phyloP scores from a whole-genome alignment of 2,329 filamentous ascomycete species.

The Tolypocladium ovalisporum region DNA sequence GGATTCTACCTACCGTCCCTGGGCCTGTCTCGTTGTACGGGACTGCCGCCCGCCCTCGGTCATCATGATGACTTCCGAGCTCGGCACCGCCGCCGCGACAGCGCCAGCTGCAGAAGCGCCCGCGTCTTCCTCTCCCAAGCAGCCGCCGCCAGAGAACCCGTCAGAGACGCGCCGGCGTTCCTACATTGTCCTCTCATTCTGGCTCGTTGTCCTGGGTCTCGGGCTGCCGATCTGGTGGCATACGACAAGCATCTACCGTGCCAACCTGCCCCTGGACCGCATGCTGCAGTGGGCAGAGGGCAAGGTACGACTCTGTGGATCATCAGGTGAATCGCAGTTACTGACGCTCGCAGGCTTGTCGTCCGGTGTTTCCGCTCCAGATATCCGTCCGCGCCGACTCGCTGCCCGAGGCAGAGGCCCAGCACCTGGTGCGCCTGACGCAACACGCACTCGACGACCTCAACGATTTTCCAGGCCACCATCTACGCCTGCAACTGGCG shows the following conservation, averaged over 20 bases:
- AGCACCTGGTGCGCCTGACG: slow-evolving; percentile 65
- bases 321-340: neutral
- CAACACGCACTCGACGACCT: slow-evolving; percentile 80
- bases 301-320: neutral
- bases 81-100: slow-evolving; percentile 5
- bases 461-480: slow-evolving; percentile 77
- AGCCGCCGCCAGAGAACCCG: slow-evolving; percentile 68
- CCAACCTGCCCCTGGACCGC: slow-evolving; percentile 66
- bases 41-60: neutral
- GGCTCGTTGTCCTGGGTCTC: slow-evolving; percentile 71
- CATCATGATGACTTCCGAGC: slow-evolving; percentile 9
- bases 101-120: slow-evolving; percentile 2
- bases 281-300: slow-evolving; percentile 41
- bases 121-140: slow-evolving; percentile 8
- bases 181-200: slow-evolving; percentile 77
- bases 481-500: slow-evolving; percentile 45
- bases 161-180: slow-evolving; percentile 59
- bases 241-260: slow-evolving; percentile 86
- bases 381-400: slow-evolving; percentile 64
- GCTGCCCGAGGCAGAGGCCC: slow-evolving; percentile 55
- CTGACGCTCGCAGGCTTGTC: slow-evolving; percentile 56
- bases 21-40: neutral
- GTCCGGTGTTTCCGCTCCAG: slow-evolving; percentile 76
- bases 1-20: no score
- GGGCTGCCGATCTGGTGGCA: slow-evolving; percentile 93